Evolutionary conservation across 2,329 filamentous ascomycete genomes (phyloP).

Genomic region (Aspergillus sp.): DNA sequence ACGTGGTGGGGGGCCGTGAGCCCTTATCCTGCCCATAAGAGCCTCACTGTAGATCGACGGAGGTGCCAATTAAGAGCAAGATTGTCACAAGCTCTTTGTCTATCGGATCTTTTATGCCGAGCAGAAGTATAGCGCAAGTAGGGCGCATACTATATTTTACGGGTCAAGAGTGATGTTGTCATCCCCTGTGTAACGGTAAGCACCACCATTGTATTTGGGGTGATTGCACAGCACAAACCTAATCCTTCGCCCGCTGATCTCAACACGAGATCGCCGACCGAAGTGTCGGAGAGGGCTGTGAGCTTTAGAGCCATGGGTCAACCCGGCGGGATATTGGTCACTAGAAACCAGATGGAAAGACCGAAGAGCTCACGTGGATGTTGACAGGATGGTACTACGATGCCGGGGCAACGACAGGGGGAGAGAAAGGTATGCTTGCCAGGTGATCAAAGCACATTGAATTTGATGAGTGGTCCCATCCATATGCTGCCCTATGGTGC

Average conservation of each 20-base stretch:
- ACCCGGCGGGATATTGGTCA: background rate
- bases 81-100: background rate
- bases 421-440: background rate
- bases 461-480: background rate
- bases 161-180: background rate
- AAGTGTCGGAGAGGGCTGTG: background rate
- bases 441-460: background rate
- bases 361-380: background rate
- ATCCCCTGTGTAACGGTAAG: background rate
- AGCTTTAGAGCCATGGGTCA: background rate
- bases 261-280: background rate
- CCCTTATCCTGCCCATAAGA: background rate
- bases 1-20: background rate
- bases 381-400: background rate
- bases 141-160: background rate
- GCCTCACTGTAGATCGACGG: background rate
- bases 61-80: background rate
- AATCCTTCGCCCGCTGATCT: background rate
- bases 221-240: background rate
- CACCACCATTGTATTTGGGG: background rate
- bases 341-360: slow-evolving; percentile 15
- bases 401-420: background rate
- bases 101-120: too few species aligned
- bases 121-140: background rate
- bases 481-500: background rate